Evolutionary conservation across 2,329 filamentous ascomycete genomes (phyloP), one percentile per base, ranked within the genome.

Genomic region (Xylariaceae sp.): DNA sequence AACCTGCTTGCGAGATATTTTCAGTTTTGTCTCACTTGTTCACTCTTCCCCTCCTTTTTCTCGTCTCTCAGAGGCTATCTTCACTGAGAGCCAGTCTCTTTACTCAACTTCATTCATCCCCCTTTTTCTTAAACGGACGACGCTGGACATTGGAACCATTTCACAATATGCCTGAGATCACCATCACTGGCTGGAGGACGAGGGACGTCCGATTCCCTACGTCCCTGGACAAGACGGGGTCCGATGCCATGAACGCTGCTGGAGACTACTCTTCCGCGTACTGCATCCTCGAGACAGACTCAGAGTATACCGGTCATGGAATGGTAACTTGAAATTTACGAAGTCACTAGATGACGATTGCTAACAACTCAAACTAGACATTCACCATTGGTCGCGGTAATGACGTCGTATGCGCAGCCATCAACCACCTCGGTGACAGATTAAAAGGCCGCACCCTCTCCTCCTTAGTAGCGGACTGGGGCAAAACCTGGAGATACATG

Each of bases 151-250:
- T 4, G 23, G 23, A 30, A 30, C 23, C 23, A 4, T 30, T 30
- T 30, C 5, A 30, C 23, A 30, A 30, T 4, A 81, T 81, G 78
- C 67, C 75, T 53, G 82, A 87, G 67, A 80, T 90, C 68, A 89
- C 84, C 60, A 89, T 91, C 71, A 90, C 86, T 57, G 83, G 86
- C 64, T 90, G 85, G 79, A 78, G 77, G 65, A 88, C 87, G 60
- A 82, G 86, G 71, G 88, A 91, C 77, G 87, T 91, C 72, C 85
- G 88, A 67, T 91, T 91, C 73, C 88, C 88, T 74, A 97, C 92
- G n/a, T 96, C 92, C 47, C 85, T 97, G 62, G 91, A 96, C 77
- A 94, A 93, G 78, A 96, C 91, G n/a, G 92, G 92, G 69, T 95
- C 90, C 7, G 92, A 97, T 83, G 92, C 91, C 70, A 97, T 96